A percentile compares a stretch with the other conserved stretches of the same genome.
phyloP scores from a whole-genome alignment of 2,329 filamentous ascomycete species.

The Xylariaceae sp. region DNA sequence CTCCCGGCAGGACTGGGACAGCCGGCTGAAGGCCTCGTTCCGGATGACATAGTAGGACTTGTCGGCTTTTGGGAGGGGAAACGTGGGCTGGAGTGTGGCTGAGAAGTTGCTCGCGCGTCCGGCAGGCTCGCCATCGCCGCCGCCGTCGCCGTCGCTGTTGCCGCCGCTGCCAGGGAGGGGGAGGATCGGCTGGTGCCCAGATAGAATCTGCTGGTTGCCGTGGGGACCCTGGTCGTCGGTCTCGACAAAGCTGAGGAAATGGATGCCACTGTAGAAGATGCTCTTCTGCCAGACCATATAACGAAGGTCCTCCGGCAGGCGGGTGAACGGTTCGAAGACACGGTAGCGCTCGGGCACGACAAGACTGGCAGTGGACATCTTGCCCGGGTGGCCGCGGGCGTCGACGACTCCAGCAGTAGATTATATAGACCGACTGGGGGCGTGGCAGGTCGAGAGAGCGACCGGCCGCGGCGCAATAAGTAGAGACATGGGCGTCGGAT shows the following conservation, averaged over 20 bases:
- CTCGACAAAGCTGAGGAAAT: conserved; percentile 23
- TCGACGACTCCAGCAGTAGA: no score
- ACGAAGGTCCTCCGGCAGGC: conserved; percentile 22
- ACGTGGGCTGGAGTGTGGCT: conserved; percentile 16
- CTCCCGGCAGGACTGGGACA: conserved; percentile 19
- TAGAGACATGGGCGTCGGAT: no score
- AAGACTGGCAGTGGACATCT: conserved; percentile 12
- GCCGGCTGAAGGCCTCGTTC: conserved; percentile 15
- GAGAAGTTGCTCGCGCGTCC: conserved; percentile 3
- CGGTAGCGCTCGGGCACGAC: conserved; percentile 14
- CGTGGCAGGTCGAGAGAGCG: no score
- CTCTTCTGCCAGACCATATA: conserved; percentile 20
- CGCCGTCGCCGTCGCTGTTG: neutral
- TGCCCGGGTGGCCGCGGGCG: no score
- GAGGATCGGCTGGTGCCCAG: neutral
- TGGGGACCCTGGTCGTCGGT: no score
- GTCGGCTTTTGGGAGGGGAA: conserved; percentile 15
- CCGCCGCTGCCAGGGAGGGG: neutral
- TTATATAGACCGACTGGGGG: no score
- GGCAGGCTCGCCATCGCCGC: neutral
- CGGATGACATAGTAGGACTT: conserved; percentile 21
- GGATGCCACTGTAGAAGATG: conserved; percentile 23
- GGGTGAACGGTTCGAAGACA: conserved; percentile 17
- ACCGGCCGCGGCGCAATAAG: no score
- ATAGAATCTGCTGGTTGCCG: no score